These are phyloP conservation scores for Neodidymelliopsis sp. DNA, from an alignment of 2,329 filamentous ascomycete species.

Conservation along the genomic window DNA sequence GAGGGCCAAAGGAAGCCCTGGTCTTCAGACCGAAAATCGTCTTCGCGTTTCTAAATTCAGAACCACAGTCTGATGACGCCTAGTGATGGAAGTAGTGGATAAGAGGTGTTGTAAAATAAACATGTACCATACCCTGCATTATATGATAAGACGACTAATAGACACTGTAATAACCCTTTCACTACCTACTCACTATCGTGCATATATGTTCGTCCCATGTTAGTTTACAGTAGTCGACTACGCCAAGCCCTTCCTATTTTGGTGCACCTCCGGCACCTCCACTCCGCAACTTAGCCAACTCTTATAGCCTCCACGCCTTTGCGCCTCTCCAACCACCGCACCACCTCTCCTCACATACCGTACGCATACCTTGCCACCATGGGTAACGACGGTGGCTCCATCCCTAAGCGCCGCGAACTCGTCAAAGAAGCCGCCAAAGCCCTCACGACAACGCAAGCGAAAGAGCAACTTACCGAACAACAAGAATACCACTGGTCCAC, in stretches of 20 bases:
- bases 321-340: conserved; percentile 3
- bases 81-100: background rate
- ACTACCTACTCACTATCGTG: background rate
- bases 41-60: background rate
- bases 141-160: conserved; percentile 2
- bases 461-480: conserved; percentile 85
- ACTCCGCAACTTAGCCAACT: conserved; percentile 25
- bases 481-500: conserved; percentile 86
- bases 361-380: conserved; percentile 57
- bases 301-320: conserved; percentile 8
- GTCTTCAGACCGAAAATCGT: conserved; percentile 7
- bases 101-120: conserved; percentile 1
- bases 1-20: conserved; percentile 24
- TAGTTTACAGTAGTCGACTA: too few species aligned
- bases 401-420: conserved; percentile 93
- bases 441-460: conserved; percentile 83
- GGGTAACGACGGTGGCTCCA: conserved; percentile 97
- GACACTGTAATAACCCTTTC: background rate
- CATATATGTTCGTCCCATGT: too few species aligned
- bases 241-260: conserved; percentile 18
- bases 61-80: background rate
- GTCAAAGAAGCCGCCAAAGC: conserved; percentile 90
- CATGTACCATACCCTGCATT: conserved; percentile 15
- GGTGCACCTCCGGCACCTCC: conserved; percentile 24
- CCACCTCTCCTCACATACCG: background rate